Evolutionary conservation across 306 rosid species (phyloP).

Genomic region (Ammopiptanthus mongolicus): DNA sequence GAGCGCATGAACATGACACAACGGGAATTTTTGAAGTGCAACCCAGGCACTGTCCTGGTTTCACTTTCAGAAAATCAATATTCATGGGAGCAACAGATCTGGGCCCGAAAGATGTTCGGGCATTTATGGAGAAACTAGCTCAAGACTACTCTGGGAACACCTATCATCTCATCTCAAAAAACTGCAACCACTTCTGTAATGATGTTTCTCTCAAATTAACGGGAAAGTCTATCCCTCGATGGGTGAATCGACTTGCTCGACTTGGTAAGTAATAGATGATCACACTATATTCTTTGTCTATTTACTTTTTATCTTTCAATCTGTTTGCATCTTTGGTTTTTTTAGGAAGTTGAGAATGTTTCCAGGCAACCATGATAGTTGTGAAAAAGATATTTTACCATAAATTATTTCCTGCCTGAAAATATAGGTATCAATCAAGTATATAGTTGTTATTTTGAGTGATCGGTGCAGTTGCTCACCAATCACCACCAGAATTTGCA

Average conservation of each 20-base stretch:
- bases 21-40: slow-evolving; percentile 92
- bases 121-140: slow-evolving; percentile 75
- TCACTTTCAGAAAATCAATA: slow-evolving; percentile 81
- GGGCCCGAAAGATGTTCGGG: slow-evolving; percentile 54
- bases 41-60: slow-evolving; percentile 87
- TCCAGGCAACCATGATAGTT: background rate
- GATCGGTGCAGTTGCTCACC: background rate
- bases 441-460: background rate
- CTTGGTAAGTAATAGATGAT: slow-evolving; percentile 50
- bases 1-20: slow-evolving; percentile 81
- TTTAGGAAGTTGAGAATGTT: background rate
- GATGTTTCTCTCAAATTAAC: slow-evolving; percentile 66
- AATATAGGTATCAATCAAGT: background rate
- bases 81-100: slow-evolving; percentile 78
- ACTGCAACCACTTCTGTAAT: slow-evolving; percentile 89
- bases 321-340: background rate
- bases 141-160: slow-evolving; percentile 71
- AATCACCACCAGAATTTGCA: background rate
- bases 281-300: background rate
- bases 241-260: slow-evolving; percentile 97
- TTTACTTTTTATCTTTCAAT: background rate
- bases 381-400: background rate
- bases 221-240: slow-evolving; percentile 74
- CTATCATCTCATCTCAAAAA: slow-evolving; percentile 84
- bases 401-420: background rate